Percentiles rank a stretch among this genome's conserved stretches.
Evolutionary conservation across 83 land plant genomes (phyloP).

Genomic region (Thuja plicata): DNA sequence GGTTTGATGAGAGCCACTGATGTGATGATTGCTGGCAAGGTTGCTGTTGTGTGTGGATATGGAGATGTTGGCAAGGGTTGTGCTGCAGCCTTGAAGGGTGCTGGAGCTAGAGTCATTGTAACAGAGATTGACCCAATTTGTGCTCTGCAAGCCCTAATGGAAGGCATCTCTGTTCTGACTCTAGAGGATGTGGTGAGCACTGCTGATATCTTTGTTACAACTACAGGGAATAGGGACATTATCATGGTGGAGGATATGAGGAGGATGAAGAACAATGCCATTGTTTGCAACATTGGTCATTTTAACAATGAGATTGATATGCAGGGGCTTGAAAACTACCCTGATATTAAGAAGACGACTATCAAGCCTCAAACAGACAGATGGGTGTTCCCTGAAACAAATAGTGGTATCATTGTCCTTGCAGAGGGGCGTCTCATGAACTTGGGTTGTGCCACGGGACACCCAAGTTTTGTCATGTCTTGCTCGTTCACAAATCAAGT

Average conservation of each 20-base stretch:
- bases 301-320: slow-evolving; percentile 83
- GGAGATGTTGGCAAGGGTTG: slow-evolving; percentile 59
- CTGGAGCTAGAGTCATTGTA: slow-evolving; percentile 74
- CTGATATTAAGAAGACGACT: slow-evolving; percentile 65
- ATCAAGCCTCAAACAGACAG: slow-evolving; percentile 84
- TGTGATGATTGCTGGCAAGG: too few species aligned
- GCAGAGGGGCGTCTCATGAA: slow-evolving; percentile 91
- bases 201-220: slow-evolving; percentile 77
- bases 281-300: slow-evolving; percentile 84
- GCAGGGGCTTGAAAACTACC: slow-evolving; percentile 63
- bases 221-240: slow-evolving; percentile 81
- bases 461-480: slow-evolving; percentile 95
- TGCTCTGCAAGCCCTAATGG: slow-evolving; percentile 36
- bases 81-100: slow-evolving; percentile 64
- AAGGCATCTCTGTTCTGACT: slow-evolving; percentile 43
- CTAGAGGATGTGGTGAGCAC: slow-evolving; percentile 58
- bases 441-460: slow-evolving; percentile 90
- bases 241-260: slow-evolving; percentile 77
- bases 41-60: too few species aligned
- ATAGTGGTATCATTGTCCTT: slow-evolving; percentile 66
- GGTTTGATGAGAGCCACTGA: slow-evolving; percentile 23
- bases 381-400: slow-evolving; percentile 86
- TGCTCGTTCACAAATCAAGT: slow-evolving; percentile 95
- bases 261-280: slow-evolving; percentile 86
- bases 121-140: slow-evolving; percentile 87